These are phyloP conservation scores for Tripterygium wilfordii DNA, from an alignment of 177 flowering plant species.

Conservation along the genomic window DNA sequence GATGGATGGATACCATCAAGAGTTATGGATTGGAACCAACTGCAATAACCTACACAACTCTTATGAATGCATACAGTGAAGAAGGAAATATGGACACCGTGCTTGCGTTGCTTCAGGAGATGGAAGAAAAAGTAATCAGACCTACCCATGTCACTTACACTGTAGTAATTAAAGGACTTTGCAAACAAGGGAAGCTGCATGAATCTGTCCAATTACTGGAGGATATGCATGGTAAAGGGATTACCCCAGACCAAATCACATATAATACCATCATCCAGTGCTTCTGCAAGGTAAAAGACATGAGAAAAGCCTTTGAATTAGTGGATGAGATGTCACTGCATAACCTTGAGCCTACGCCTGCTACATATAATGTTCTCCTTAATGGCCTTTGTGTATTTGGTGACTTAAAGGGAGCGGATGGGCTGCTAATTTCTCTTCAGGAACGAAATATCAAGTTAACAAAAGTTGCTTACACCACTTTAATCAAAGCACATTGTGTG, in stretches of 20 bases:
- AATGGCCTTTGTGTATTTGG: conserved; percentile 57
- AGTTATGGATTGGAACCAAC: conserved; percentile 44
- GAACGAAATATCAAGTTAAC: conserved; percentile 26
- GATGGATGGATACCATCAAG: conserved; percentile 27
- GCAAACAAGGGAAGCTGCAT: conserved; percentile 38
- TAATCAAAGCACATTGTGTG: conserved; percentile 70
- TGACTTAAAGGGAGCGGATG: conserved; percentile 41
- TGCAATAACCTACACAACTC: conserved; percentile 55
- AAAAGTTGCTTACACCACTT: conserved; percentile 53
- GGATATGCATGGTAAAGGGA: conserved; percentile 41
- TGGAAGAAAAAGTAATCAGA: conserved; percentile 34
- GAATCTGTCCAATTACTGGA: conserved; percentile 33
- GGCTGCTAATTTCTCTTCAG: conserved; percentile 31
- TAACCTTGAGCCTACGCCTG: conserved; percentile 50
- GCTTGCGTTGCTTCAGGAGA: conserved; percentile 38
- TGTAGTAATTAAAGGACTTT: conserved; percentile 54
- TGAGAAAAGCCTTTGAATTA: conserved; percentile 37
- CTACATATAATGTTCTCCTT: conserved; percentile 63
- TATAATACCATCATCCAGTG: conserved; percentile 66
- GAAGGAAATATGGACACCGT: conserved; percentile 26
- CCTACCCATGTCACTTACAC: conserved; percentile 62
- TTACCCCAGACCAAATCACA: conserved; percentile 53
- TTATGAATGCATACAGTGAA: conserved; percentile 64
- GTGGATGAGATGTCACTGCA: conserved; percentile 37
- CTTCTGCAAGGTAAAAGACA: conserved; percentile 42